Conservation (phyloP, 2,329 filamentous ascomycete genomes). For the Hypoxylon sp. region DNA sequence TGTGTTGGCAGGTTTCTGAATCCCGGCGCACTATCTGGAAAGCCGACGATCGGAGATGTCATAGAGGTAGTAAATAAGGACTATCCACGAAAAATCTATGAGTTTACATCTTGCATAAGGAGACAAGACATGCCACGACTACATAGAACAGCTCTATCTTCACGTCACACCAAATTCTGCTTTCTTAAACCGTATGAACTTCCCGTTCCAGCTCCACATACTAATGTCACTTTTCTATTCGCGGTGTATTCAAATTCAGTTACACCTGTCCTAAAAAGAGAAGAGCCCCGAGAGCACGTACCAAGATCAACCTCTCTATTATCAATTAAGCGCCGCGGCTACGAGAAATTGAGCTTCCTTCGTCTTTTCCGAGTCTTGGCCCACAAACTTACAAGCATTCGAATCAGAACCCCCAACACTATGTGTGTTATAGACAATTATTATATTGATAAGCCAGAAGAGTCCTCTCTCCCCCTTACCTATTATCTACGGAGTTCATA, state of each 20-base stretch:
- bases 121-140: background rate
- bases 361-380: conserved; percentile 2
- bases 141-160: conserved; percentile 13
- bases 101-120: background rate
- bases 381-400: conserved; percentile 29
- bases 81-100: background rate
- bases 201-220: conserved; percentile 26
- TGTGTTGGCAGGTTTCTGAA: conserved; percentile 12
- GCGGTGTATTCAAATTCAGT: conserved; percentile 19
- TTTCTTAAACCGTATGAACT: conserved; percentile 30
- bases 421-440: conserved; percentile 3
- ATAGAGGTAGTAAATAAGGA: conserved; percentile 1
- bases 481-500: conserved; percentile 35
- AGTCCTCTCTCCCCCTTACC: conserved; percentile 10
- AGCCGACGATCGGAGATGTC: conserved; percentile 15
- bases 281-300: conserved; percentile 28
- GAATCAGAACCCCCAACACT: conserved; percentile 5
- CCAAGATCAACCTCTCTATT: conserved; percentile 6
- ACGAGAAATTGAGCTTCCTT: background rate
- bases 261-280: conserved; percentile 31
- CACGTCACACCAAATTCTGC: conserved; percentile 31
- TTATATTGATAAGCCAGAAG: conserved; percentile 9
- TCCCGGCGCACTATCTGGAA: conserved; percentile 17
- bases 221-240: conserved; percentile 17
- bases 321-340: conserved; percentile 2